A percentile compares a stretch with the other conserved stretches of the same genome.
These are phyloP conservation scores for Emmonsia crescens DNA, from an alignment of 2,329 filamentous ascomycete genomes.

Conservation along the genomic window DNA sequence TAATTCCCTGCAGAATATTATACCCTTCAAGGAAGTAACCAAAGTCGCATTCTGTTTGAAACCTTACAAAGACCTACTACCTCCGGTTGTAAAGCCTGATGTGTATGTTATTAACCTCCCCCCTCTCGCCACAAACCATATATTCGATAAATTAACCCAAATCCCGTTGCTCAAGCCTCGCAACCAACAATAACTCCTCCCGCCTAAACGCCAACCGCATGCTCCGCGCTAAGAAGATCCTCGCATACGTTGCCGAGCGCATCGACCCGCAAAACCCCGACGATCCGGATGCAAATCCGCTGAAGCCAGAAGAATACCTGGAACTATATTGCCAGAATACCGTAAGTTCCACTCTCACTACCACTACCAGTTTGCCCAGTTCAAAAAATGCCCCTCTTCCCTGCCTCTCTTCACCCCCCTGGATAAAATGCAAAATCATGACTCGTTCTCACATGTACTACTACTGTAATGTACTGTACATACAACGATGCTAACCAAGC, in stretches of 20 bases:
- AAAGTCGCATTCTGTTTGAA: slow-evolving; percentile 93
- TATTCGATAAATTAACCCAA: background rate
- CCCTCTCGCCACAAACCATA: too few species aligned
- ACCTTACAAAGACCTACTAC: slow-evolving; percentile 65
- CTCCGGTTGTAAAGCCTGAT: slow-evolving; percentile 62
- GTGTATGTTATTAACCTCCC: slow-evolving; percentile 37
- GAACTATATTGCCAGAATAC: slow-evolving; percentile 92
- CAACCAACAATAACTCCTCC: slow-evolving; percentile 52
- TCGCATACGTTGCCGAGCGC: slow-evolving; percentile 82
- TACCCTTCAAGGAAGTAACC: slow-evolving; percentile 78
- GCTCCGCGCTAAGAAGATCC: slow-evolving; percentile 88
- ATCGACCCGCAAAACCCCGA: slow-evolving; percentile 61
- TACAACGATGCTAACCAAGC: background rate
- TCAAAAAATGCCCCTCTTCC: background rate
- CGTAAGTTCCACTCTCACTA: slow-evolving; percentile 41
- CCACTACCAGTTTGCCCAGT: background rate
- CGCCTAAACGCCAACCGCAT: slow-evolving; percentile 93
- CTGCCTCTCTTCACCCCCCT: background rate
- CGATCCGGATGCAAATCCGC: slow-evolving; percentile 43
- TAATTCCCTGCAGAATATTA: slow-evolving; percentile 52
- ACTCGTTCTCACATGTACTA: background rate
- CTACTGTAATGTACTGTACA: background rate
- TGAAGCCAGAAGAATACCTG: slow-evolving; percentile 83
- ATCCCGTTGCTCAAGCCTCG: background rate
- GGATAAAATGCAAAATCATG: background rate